A percentile compares a stretch with the other conserved stretches of the same genome.
Evolutionary conservation across 306 rosid genomes (phyloP).

Genomic region (Prunus mume): DNA sequence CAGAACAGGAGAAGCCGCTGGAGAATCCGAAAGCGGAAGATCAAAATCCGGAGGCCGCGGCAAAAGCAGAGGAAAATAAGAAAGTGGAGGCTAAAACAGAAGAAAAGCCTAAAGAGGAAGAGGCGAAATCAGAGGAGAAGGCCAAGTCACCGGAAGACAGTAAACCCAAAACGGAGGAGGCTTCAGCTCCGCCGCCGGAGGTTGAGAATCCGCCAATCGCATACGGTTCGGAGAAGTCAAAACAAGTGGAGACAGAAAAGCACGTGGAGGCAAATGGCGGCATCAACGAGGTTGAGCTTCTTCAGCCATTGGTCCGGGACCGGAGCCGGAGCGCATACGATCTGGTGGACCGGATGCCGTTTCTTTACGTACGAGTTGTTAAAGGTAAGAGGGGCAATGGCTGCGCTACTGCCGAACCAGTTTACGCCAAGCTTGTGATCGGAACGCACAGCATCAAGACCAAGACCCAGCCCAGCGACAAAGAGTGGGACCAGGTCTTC

Average conservation of each 20-base stretch:
- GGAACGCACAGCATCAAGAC: slow-evolving; percentile 74
- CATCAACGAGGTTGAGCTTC: slow-evolving; percentile 49
- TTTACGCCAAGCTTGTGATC: slow-evolving; percentile 64
- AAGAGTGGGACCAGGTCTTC: slow-evolving; percentile 90
- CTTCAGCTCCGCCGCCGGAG: slow-evolving; percentile 6
- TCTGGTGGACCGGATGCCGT: slow-evolving; percentile 73
- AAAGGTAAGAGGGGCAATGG: slow-evolving; percentile 46
- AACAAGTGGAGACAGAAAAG: not conserved
- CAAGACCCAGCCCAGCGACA: slow-evolving; percentile 40
- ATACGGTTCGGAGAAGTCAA: slow-evolving; percentile 32
- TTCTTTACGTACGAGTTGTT: slow-evolving; percentile 60
- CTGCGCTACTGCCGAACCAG: not conserved
- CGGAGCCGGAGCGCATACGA: slow-evolving; percentile 55
- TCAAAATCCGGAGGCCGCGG: slow-evolving; percentile 16
- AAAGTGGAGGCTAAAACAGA: slow-evolving; percentile 32
- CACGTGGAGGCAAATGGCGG: slow-evolving; percentile 9
- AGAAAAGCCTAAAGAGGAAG: slow-evolving; percentile 14
- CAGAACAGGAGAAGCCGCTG: slow-evolving; percentile 32
- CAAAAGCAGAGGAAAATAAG: not conserved
- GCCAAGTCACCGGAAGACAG: slow-evolving; percentile 8
- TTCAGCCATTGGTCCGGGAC: slow-evolving; percentile 47
- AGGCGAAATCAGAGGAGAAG: slow-evolving; percentile 11
- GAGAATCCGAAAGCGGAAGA: slow-evolving; percentile 28
- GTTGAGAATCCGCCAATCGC: slow-evolving; percentile 42
- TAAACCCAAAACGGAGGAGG: slow-evolving; percentile 20